Evolutionary conservation across 352 stramenopile genomes (phyloP), one percentile per base, ranked within the genome.

Genomic region (Pythium aquatile): DNA sequence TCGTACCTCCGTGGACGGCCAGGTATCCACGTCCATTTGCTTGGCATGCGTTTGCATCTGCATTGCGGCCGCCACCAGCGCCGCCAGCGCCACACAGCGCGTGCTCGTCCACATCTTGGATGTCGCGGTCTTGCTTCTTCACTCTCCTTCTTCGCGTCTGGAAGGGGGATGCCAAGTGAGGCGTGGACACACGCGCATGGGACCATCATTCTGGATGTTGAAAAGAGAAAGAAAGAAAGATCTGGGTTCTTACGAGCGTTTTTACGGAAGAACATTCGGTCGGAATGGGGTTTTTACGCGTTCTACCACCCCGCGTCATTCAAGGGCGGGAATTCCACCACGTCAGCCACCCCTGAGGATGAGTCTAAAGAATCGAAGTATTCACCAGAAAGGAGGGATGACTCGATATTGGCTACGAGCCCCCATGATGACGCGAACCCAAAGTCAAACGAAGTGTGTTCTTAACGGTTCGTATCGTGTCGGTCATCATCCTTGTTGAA

Each of bases 21-120:
- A 94, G 61, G 85, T 77, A 51, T 94, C 82, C 40, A 94, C 83
- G 54, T 94, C 84, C 81, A 90, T 90, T 30, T 76, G 69, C 53
- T 77, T 79, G 33, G 70, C 32, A 69, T 70, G 2, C 70, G 44
- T n/a, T 73, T 69, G 2, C 39, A 55, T 32, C 52, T 47, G 13
- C 44, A 74, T 55, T n/a, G 42, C 60, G 40, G 74, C 60, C 54
- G 69, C 63, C 28, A 63, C 63, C 20, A 74, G 29, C 14, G 63
- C 61, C 20, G 58, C 62, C 51, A 75, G 44, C 17, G 58, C 53
- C 11, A 49, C 56, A 49, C n/a, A 54, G 30, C 55, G 58, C 24
- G 55, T 48, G 48, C 65, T 64, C 11, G 60, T 68, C 66, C 58
- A 66, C 64, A 70, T 69, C 30, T 16, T 55, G 32, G 20, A 37